Evolutionary conservation across 129 eudicot genomes (phyloP).

Genomic region (Flaveria sonorensis): DNA sequence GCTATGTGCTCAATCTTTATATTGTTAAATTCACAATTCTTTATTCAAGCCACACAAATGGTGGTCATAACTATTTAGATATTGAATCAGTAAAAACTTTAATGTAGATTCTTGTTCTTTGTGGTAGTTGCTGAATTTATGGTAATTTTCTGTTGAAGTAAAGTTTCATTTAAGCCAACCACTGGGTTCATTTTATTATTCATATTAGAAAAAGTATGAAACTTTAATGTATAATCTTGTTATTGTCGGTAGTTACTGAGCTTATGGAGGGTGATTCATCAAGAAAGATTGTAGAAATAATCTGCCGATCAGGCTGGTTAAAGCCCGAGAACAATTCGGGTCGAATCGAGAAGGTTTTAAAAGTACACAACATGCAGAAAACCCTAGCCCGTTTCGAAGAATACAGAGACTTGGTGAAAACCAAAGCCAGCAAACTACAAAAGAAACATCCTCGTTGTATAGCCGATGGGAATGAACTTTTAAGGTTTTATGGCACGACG

Average conservation of each 20-base stretch:
- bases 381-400: conserved; percentile 90
- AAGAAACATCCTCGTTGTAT: conserved; percentile 96
- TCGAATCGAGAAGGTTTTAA: conserved; percentile 78
- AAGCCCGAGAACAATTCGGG: conserved; percentile 81
- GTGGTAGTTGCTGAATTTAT: conserved; percentile 16
- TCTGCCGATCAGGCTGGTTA: conserved; percentile 85
- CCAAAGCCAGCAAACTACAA: conserved; percentile 83
- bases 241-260: conserved; percentile 71
- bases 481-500: conserved; percentile 87
- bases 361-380: conserved; percentile 93
- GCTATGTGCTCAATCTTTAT: conserved; percentile 3
- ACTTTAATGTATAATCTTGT: conserved; percentile 10
- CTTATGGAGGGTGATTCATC: conserved; percentile 94
- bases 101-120: conserved; percentile 8
- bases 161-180: neutral
- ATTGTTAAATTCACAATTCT: neutral
- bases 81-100: conserved; percentile 22
- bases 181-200: conserved; percentile 2
- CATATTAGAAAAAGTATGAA: conserved; percentile 12
- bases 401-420: conserved; percentile 78
- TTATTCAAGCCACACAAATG: neutral
- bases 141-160: neutral
- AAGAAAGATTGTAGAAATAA: conserved; percentile 93
- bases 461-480: conserved; percentile 94
- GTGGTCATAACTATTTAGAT: conserved; percentile 12